phyloP scores from a whole-genome alignment of 331 rosid species.

The Pyrus hybrid region DNA sequence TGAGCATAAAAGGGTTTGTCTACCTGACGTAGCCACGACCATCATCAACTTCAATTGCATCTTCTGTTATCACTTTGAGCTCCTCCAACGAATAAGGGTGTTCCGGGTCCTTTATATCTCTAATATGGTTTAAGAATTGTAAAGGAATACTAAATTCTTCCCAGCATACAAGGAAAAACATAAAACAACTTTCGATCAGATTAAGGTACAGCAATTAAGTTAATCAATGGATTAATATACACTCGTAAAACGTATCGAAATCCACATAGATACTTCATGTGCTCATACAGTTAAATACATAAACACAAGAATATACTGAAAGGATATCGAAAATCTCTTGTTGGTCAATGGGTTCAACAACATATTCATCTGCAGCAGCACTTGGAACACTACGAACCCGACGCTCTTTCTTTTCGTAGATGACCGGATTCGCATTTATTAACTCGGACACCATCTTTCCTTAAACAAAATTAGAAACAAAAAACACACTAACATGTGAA shows the following conservation, averaged over 20 bases:
- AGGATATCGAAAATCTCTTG: slow-evolving; percentile 94
- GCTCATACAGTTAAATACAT: neutral
- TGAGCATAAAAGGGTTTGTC: neutral
- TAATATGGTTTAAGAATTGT: slow-evolving; percentile 72
- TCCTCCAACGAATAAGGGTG: slow-evolving; percentile 91
- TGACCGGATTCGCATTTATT: slow-evolving; percentile 75
- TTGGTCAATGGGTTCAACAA: slow-evolving; percentile 62
- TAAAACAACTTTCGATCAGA: neutral
- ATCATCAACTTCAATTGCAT: slow-evolving; percentile 83
- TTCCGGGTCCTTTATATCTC: slow-evolving; percentile 95
- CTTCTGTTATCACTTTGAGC: slow-evolving; percentile 89
- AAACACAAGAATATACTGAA: neutral
- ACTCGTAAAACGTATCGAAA: neutral
- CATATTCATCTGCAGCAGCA: slow-evolving; percentile 30
- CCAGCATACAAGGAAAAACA: neutral
- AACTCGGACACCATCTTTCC: slow-evolving; percentile 54
- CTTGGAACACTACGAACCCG: slow-evolving; percentile 46
- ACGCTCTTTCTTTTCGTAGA: slow-evolving; percentile 81
- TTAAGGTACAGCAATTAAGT: neutral
- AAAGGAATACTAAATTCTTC: slow-evolving; percentile 25
- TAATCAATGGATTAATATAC: neutral
- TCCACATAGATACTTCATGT: neutral
- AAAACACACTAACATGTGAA: neutral
- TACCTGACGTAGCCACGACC: slow-evolving; percentile 68
- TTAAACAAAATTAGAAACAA: neutral